Evolutionary conservation across 805 yeast genomes (phyloP), one percentile per base, ranked within the genome.

Genomic region (Sugiyamaella chiloensis): DNA sequence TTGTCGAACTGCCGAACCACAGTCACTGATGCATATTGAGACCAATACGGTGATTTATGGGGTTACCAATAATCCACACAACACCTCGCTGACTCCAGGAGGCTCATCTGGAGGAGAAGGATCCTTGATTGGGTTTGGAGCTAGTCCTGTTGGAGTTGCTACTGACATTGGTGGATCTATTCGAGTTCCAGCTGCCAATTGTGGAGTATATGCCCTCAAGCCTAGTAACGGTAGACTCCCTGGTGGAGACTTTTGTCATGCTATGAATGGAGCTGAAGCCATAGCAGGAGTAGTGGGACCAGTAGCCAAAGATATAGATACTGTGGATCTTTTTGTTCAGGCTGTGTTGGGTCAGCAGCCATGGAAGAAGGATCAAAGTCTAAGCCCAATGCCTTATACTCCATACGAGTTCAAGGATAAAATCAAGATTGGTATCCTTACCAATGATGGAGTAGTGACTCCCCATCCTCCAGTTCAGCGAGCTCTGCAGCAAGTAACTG

Each of bases 61-160:
- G 11, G 31, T 40, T 14, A 42, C 46, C 12, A 42, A 30, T 19
- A 42, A 42, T 12, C 46, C 46, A 5, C 43, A 42, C 34, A 42
- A 42, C 19, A 6, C 26, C 8, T 17, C n/a, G 12, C 40, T 42
- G 24, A 42, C 46, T 9, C 19, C 78, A 5, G 81, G 82, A 35
- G 83, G 83, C 3, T 75, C 81, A 1, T 69, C 78, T 17, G 75
- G 78, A 23, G 82, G 81, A 11, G 80, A 75, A 53, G 75, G 76
- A 24, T 74, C 78, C 1, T 55, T 75, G 24, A 62, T 70, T n/a
- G 74, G 72, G 3, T 60, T 58, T 54, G 74, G 76, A 5, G 81
- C 78, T 8, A 65, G 74, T 17, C 64, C 75, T 2, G 58, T 78
- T 36, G 83, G 84, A 17, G 59, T 80, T 40, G 83, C 83, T n/a